These are phyloP conservation scores for Macadamia integrifolia DNA, from an alignment of 164 flowering plant genomes.

Conservation along the genomic window DNA sequence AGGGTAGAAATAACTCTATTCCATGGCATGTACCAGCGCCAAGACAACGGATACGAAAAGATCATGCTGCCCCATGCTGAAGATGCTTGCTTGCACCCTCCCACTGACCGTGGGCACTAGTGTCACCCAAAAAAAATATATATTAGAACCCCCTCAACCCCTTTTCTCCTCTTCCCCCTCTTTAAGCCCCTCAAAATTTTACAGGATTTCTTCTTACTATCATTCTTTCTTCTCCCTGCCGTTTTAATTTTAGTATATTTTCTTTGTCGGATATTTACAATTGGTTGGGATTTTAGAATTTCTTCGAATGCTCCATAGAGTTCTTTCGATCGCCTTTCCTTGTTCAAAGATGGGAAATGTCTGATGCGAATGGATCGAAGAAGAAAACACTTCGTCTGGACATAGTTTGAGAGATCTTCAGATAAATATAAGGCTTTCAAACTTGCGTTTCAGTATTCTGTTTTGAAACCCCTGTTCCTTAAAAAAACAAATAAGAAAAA, in stretches of 20 bases:
- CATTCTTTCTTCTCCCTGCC: background rate
- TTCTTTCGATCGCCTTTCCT: constrained; percentile 86
- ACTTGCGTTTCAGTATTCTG: background rate
- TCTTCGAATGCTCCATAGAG: constrained; percentile 75
- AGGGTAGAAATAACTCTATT: too few relatives aligned
- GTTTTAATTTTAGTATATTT: background rate
- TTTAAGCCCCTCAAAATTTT: too few relatives aligned
- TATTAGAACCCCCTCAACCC: too few relatives aligned
- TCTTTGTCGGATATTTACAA: background rate
- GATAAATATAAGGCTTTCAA: constrained; percentile 59
- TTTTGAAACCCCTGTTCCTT: background rate
- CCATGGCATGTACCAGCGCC: too few relatives aligned
- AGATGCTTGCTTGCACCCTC: too few relatives aligned
- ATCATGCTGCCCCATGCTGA: too few relatives aligned
- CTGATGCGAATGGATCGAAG: constrained; percentile 55
- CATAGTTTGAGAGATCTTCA: constrained; percentile 47
- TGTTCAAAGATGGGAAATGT: constrained; percentile 77
- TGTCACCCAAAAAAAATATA: too few relatives aligned
- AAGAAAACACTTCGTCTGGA: constrained; percentile 91
- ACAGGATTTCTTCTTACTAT: too few relatives aligned
- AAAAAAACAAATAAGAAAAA: background rate
- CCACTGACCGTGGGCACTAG: too few relatives aligned
- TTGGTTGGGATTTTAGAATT: constrained; percentile 43
- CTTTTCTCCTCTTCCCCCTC: background rate
- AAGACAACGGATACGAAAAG: too few relatives aligned